Conservation (phyloP, 495 filamentous ascomycete genomes). For the Penicillium macrosclerotiorum region DNA sequence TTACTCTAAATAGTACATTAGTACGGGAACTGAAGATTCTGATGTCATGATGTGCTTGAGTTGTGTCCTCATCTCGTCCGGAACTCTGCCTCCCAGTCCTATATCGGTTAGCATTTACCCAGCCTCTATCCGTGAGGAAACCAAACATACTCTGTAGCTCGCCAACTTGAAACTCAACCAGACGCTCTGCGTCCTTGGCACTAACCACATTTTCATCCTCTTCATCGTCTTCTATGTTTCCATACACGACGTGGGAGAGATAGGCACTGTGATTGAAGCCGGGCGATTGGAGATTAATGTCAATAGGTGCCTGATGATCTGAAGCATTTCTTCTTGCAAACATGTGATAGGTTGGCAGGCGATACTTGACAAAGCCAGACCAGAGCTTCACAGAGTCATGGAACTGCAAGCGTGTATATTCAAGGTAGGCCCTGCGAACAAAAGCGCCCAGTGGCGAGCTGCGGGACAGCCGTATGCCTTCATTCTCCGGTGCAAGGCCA, state of each 20-base stretch:
- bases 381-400: constrained; percentile 73
- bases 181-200: constrained; percentile 77
- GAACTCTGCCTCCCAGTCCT: constrained; percentile 68
- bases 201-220: constrained; percentile 54
- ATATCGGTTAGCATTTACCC: too few species aligned
- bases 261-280: constrained; percentile 37
- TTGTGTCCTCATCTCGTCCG: constrained; percentile 62
- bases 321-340: constrained; percentile 70
- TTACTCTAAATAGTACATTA: constrained; percentile 75
- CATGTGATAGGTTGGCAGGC: constrained; percentile 65
- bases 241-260: constrained; percentile 61
- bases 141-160: constrained; percentile 71
- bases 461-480: constrained; percentile 52
- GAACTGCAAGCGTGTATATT: constrained; percentile 80
- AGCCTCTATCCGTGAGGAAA: constrained; percentile 15
- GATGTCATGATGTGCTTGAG: constrained; percentile 65
- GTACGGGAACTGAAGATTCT: constrained; percentile 63
- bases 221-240: constrained; percentile 50
- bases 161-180: constrained; percentile 84
- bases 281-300: constrained; percentile 56
- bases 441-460: constrained; percentile 86
- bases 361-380: constrained; percentile 74
- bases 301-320: constrained; percentile 62
- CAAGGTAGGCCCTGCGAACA: constrained; percentile 69
- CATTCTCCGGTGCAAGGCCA: constrained; percentile 42